Conservation (phyloP, 192 early-diverging fungal genomes). For the Coemansia biformis region DNA sequence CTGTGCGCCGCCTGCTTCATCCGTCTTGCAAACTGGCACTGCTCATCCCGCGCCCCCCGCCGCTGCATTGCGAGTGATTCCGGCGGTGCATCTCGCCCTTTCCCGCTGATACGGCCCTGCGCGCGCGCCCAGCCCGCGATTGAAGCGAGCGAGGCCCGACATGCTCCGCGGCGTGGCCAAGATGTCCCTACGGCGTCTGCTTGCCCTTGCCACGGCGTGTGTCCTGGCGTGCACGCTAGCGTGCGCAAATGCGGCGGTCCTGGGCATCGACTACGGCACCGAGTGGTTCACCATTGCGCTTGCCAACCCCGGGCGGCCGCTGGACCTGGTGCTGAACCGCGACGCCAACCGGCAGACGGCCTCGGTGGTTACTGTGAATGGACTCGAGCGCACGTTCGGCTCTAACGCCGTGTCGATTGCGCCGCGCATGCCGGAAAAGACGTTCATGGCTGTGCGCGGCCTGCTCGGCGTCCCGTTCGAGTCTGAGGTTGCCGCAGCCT, state of each 20-base stretch:
- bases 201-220: not conserved
- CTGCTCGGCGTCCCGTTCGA: constrained; percentile 75
- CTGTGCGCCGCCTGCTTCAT: too few species aligned
- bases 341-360: constrained; percentile 95
- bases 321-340: constrained; percentile 93
- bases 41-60: too few species aligned
- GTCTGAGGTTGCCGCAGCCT: constrained; percentile 64
- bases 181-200: not conserved
- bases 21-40: too few species aligned
- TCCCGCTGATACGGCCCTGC: too few species aligned
- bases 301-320: constrained; percentile 80
- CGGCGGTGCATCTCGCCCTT: too few species aligned
- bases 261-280: constrained; percentile 94
- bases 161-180: not conserved
- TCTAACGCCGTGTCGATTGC: constrained; percentile 64
- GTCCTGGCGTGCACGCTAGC: constrained; percentile 4
- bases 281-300: constrained; percentile 97
- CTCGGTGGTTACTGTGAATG: constrained; percentile 73
- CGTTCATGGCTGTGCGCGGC: constrained; percentile 79
- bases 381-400: constrained; percentile 80
- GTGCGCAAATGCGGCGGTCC: constrained; percentile 59
- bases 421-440: constrained; percentile 58
- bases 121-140: too few species aligned
- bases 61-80: too few species aligned
- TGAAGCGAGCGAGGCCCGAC: too few species aligned